A percentile compares a stretch with the other conserved stretches of the same genome.
Conservation (phyloP, 2,329 filamentous ascomycete genomes). For the Microdochium bolleyi region DNA sequence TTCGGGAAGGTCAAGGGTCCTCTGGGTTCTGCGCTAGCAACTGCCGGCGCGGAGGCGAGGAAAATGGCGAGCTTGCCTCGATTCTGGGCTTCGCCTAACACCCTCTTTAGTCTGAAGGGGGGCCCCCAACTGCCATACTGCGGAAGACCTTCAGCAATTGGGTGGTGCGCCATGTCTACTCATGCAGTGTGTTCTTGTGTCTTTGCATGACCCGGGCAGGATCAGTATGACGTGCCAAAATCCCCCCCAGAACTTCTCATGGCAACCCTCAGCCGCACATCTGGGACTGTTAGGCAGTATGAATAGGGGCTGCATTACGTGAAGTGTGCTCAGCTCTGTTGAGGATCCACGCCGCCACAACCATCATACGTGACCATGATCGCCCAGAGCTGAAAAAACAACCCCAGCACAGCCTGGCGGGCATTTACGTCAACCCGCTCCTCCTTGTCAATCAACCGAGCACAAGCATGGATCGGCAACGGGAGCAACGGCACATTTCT, state of each 20-base stretch:
- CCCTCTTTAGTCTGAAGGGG: too few relatives aligned
- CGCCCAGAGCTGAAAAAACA: not conserved
- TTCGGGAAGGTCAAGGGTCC: not conserved
- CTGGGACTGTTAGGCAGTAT: not conserved
- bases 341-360: not conserved
- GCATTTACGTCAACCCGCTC: not conserved
- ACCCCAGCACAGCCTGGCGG: not conserved
- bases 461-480: too few relatives aligned
- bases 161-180: too few relatives aligned
- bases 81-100: too few relatives aligned
- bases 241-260: not conserved
- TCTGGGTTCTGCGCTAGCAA: not conserved
- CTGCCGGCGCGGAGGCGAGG: not conserved
- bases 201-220: not conserved
- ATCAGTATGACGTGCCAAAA: not conserved
- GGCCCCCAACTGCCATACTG: too few relatives aligned
- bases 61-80: too few relatives aligned
- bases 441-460: not conserved
- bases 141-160: too few relatives aligned
- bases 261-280: not conserved
- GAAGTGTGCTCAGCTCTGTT: not conserved
- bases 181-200: too few relatives aligned
- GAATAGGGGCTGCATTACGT: not conserved
- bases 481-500: too few relatives aligned
- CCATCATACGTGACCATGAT: not conserved